Base-by-base conservation (phyloP, 441 rosid species). In the Metrosideros polymorpha region DNA sequence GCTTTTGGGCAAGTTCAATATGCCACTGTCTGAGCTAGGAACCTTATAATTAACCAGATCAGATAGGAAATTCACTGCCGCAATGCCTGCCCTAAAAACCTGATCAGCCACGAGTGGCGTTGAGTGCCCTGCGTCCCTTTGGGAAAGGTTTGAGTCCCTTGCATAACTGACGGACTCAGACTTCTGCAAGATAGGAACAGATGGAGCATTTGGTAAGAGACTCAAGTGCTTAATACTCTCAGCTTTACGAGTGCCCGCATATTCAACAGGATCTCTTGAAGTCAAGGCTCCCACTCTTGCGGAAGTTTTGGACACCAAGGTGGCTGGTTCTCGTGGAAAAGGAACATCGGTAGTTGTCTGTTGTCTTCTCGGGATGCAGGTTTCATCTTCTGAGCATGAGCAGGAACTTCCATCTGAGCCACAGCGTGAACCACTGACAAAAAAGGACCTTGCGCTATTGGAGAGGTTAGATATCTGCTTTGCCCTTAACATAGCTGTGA, bases 401-500 rank as follows among this genome's bases (percentile, higher is more conserved):
- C 97, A 93, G 27, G 97, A 91, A 90, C 86, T 94, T 82, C 97
- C 98, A 90, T 94, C 98, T 47, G 94, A 87, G 89, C 89, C 88
- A 84, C 92, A 89, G 82, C 96, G 91, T 47, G 99, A 88, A 75
- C 98, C 98, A 89, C 85, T 87, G 9, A 97, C 88, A 27, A 96
- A 90, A 90, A 94, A 91, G 47, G 94, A 92, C 87, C 98, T 92
- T 30, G 98, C 97, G 84, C 89, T 90, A 87, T 90, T 94, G 89
- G 98, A 96, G 88, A 97, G 94, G 87, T 91, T 95, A 89, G 92
- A 87, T 82, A 97, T 82, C 25, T 92, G 96, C 93, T 97, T 96
- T 85, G 97, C 91, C 55, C 98, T 92, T 88, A 94, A 86, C 99
- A 97, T 95, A 85, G 89, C 93, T 90, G 92, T 87, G 90, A 86